Conservation (phyloP, 345 rosid genomes). For the Eucalyptus cloeziana region DNA sequence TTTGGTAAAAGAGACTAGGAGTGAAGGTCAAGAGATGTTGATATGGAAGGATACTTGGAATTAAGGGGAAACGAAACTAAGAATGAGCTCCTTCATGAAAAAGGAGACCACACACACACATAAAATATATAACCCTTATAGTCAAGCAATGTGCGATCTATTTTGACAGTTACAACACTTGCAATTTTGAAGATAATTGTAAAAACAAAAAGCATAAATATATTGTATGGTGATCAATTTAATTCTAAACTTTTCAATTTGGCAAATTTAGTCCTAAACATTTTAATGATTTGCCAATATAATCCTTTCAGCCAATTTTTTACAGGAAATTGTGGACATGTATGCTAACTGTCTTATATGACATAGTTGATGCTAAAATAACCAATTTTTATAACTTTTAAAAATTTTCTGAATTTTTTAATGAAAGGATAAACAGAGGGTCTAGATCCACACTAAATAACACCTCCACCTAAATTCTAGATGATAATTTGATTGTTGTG, state of each 20-base stretch:
- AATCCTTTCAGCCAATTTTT: not conserved
- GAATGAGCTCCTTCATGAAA: not conserved
- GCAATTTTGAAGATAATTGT: not conserved
- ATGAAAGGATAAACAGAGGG: no score
- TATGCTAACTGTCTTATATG: not conserved
- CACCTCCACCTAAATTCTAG: no score
- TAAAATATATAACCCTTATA: not conserved
- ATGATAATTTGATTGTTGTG: no score
- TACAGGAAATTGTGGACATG: no score
- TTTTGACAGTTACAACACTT: not conserved
- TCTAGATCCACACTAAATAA: no score
- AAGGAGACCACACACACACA: not conserved
- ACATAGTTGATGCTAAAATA: no score
- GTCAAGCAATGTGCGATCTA: not conserved
- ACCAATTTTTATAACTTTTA: no score
- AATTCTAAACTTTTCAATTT: not conserved
- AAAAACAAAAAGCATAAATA: no score
- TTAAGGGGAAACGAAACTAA: not conserved
- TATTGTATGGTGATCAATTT: not conserved
- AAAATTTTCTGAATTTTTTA: no score
- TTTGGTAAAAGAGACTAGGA: not conserved
- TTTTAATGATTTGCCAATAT: not conserved
- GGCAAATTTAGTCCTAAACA: not conserved
- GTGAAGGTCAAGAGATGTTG: not conserved
- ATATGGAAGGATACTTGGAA: not conserved